Conservation (phyloP, 2,329 filamentous ascomycete genomes). For the Penicillium sp. region DNA sequence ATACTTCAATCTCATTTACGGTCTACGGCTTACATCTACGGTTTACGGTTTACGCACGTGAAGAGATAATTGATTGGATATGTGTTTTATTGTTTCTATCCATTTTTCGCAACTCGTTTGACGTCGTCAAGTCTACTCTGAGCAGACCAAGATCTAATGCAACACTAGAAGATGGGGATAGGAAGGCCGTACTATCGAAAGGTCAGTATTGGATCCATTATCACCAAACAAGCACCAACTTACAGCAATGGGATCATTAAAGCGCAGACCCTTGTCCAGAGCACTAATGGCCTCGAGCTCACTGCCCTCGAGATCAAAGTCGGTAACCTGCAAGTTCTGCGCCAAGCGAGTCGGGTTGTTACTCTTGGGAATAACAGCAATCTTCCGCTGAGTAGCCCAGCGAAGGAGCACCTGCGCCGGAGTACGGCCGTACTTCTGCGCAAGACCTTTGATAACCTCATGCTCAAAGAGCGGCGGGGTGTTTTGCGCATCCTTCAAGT, state of each 20-base stretch:
- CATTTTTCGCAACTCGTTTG: constrained; percentile 7
- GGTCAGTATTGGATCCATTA: neutral
- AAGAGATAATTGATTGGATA: neutral
- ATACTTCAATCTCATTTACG: neutral
- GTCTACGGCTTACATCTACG: too few species aligned
- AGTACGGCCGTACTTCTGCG: constrained; percentile 65
- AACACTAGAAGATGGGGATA: constrained; percentile 50
- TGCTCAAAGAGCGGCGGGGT: constrained; percentile 68
- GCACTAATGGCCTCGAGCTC: constrained; percentile 64
- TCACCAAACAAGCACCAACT: constrained; percentile 34
- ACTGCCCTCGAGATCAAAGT: constrained; percentile 60
- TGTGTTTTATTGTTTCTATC: neutral
- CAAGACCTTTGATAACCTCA: constrained; percentile 58
- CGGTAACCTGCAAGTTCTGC: constrained; percentile 54
- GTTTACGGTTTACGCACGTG: too few species aligned
- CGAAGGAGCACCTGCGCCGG: constrained; percentile 76
- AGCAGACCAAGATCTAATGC: neutral
- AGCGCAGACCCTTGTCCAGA: constrained; percentile 63
- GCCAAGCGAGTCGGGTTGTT: constrained; percentile 47
- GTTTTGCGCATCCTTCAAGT: constrained; percentile 62
- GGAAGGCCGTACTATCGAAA: constrained; percentile 45
- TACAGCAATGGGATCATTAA: constrained; percentile 70
- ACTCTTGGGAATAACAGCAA: constrained; percentile 79
- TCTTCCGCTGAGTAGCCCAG: constrained; percentile 77
- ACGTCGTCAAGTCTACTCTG: neutral